A percentile compares a stretch with the other conserved stretches of the same genome.
These are phyloP conservation scores for Eucalyptus tenuipes DNA, from an alignment of 345 rosid species.

Conservation along the genomic window DNA sequence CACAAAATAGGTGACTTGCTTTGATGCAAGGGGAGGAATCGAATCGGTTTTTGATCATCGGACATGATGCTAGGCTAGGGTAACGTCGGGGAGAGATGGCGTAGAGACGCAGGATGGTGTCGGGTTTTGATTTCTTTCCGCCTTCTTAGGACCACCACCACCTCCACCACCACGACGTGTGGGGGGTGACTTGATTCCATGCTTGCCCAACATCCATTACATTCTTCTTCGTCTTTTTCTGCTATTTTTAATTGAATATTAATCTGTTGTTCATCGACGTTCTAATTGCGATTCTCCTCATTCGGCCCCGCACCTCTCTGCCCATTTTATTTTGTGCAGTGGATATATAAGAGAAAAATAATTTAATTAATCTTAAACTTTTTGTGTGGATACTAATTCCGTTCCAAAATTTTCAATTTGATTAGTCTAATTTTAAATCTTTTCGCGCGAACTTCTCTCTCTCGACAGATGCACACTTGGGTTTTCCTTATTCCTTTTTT, in stretches of 20 bases:
- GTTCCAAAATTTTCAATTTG: neutral
- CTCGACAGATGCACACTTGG: no score
- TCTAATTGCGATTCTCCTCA: neutral
- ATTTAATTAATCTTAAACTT: neutral
- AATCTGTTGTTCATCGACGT: neutral
- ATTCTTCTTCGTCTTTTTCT: neutral
- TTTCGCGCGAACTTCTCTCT: rapidly evolving
- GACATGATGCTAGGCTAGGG: neutral
- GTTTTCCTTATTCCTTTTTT: no score
- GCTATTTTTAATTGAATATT: neutral
- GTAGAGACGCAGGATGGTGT: neutral
- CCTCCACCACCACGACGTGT: no score
- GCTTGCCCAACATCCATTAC: neutral
- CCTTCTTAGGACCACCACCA: neutral
- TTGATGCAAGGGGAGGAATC: no score
- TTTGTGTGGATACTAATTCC: rapidly evolving
- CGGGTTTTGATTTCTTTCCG: neutral
- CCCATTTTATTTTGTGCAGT: neutral
- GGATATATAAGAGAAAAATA: rapidly evolving
- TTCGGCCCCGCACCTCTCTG: neutral
- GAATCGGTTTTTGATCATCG: neutral
- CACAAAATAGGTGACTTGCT: neutral
- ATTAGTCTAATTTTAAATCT: rapidly evolving
- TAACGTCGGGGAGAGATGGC: neutral
- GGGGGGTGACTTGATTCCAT: neutral